Percentiles rank a stretch among this genome's conserved stretches.
Evolutionary conservation across 1,284 basidiomycete species (phyloP).

Genomic region (Ustilago xerochloae): DNA sequence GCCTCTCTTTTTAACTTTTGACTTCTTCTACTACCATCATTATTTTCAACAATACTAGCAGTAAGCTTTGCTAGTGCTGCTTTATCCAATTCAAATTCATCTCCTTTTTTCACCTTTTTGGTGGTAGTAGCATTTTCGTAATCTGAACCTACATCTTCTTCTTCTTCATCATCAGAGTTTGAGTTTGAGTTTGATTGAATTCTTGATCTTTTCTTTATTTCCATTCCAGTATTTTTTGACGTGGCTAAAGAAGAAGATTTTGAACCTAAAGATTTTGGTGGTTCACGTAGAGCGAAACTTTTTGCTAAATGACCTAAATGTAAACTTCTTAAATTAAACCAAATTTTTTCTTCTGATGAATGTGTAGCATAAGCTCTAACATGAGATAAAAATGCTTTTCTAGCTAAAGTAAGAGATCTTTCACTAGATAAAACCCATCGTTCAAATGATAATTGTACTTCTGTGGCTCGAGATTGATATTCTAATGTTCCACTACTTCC

Average conservation of each 20-base stretch:
- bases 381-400: constrained; percentile 89
- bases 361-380: constrained; percentile 98
- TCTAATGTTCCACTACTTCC: constrained; percentile 72
- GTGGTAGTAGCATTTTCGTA: constrained; percentile 40
- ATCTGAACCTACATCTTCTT: constrained; percentile 29
- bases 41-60: constrained; percentile 64
- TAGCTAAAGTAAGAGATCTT: constrained; percentile 81
- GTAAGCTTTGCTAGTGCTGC: constrained; percentile 21
- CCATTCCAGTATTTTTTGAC: constrained; percentile 4
- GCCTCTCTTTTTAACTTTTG: constrained; percentile 26
- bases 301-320: constrained; percentile 98
- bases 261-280: constrained; percentile 77
- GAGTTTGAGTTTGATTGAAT: constrained; percentile 4
- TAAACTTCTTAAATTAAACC: constrained; percentile 92
- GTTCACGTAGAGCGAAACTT: constrained; percentile 92
- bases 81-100: constrained; percentile 26
- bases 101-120: constrained; percentile 6
- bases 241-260: constrained; percentile 25
- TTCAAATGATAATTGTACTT: constrained; percentile 94
- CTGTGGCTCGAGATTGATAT: constrained; percentile 90
- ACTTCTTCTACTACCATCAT: constrained; percentile 70
- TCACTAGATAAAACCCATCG: constrained; percentile 85
- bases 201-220: constrained; percentile 5
- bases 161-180: constrained; percentile 12
- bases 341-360: constrained; percentile 90